A percentile compares a stretch with the other conserved stretches of the same genome.
phyloP scores from a whole-genome alignment of 345 rosid genomes.

The Physaria fendleri region DNA sequence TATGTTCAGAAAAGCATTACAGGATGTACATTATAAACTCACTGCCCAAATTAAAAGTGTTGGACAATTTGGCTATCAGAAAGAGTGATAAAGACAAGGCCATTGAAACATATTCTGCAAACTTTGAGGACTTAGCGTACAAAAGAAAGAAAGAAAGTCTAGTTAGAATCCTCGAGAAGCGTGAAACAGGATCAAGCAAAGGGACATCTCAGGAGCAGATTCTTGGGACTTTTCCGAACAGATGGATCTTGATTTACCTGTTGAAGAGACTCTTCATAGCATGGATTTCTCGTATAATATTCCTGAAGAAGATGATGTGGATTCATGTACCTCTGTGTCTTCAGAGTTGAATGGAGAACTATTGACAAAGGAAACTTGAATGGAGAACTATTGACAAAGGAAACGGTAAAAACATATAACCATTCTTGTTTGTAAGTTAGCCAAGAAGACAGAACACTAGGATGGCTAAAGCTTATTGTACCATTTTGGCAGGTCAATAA shows the following conservation, averaged over 20 bases:
- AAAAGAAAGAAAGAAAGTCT: slow-evolving; percentile 68
- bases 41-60: slow-evolving; percentile 58
- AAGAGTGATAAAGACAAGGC: slow-evolving; percentile 70
- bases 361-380: too few species aligned
- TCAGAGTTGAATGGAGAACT: slow-evolving; percentile 36
- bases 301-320: slow-evolving; percentile 37
- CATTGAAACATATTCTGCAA: slow-evolving; percentile 38
- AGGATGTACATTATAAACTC: slow-evolving; percentile 83
- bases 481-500: slow-evolving; percentile 40
- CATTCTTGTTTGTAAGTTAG: not conserved
- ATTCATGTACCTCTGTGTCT: slow-evolving; percentile 28
- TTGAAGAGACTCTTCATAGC: slow-evolving; percentile 39
- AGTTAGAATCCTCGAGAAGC: slow-evolving; percentile 56
- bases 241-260: slow-evolving; percentile 27
- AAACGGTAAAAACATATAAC: slow-evolving; percentile 47
- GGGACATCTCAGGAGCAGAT: slow-evolving; percentile 55
- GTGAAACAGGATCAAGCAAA: slow-evolving; percentile 57
- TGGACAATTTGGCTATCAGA: slow-evolving; percentile 67
- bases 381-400: slow-evolving; percentile 34
- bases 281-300: slow-evolving; percentile 46
- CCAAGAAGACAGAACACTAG: not conserved
- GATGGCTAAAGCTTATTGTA: slow-evolving; percentile 7
- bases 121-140: slow-evolving; percentile 78
- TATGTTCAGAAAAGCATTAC: slow-evolving; percentile 83
- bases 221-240: slow-evolving; percentile 27